These are phyloP conservation scores for Butyriboletus loyo DNA, from an alignment of 768 basidiomycete genomes.

Conservation along the genomic window DNA sequence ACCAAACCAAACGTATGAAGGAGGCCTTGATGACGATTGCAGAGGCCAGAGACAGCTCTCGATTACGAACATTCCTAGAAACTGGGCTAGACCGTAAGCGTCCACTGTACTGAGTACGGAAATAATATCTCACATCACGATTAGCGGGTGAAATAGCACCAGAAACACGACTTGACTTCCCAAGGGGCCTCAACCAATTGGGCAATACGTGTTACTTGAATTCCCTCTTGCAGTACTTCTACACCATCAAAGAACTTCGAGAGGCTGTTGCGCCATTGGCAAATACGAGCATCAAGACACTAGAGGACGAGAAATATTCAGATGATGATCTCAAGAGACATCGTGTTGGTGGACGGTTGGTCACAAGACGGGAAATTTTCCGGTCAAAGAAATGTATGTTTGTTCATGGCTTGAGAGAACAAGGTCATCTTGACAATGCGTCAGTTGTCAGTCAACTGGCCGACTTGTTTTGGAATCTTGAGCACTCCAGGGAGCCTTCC, in stretches of 20 bases:
- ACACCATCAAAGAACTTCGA: slow-evolving; percentile 89
- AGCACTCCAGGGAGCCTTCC: slow-evolving; percentile 58
- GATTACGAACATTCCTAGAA: slow-evolving; percentile 60
- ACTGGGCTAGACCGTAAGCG: slow-evolving; percentile 75
- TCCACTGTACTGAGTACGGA: background rate
- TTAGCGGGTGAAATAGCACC: slow-evolving; percentile 64
- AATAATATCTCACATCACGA: slow-evolving; percentile 1
- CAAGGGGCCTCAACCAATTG: slow-evolving; percentile 83
- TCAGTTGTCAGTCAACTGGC: slow-evolving; percentile 80
- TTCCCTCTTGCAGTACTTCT: slow-evolving; percentile 82
- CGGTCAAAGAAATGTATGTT: slow-evolving; percentile 80
- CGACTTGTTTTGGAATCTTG: slow-evolving; percentile 73
- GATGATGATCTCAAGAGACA: slow-evolving; percentile 82
- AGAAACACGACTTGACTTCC: slow-evolving; percentile 60
- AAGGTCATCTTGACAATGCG: slow-evolving; percentile 9
- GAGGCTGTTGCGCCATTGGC: slow-evolving; percentile 66
- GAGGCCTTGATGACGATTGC: slow-evolving; percentile 75
- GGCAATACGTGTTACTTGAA: slow-evolving; percentile 89
- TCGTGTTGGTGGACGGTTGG: slow-evolving; percentile 83
- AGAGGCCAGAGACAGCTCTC: slow-evolving; percentile 68
- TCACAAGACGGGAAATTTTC: slow-evolving; percentile 76
- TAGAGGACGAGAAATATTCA: slow-evolving; percentile 68
- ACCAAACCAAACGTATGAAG: slow-evolving; percentile 64
- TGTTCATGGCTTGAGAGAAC: background rate
- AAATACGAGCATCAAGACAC: slow-evolving; percentile 48